Percentiles rank a stretch among this genome's conserved stretches.
Conservation (phyloP, 768 basidiomycete genomes). For the Mycena haematopus region DNA sequence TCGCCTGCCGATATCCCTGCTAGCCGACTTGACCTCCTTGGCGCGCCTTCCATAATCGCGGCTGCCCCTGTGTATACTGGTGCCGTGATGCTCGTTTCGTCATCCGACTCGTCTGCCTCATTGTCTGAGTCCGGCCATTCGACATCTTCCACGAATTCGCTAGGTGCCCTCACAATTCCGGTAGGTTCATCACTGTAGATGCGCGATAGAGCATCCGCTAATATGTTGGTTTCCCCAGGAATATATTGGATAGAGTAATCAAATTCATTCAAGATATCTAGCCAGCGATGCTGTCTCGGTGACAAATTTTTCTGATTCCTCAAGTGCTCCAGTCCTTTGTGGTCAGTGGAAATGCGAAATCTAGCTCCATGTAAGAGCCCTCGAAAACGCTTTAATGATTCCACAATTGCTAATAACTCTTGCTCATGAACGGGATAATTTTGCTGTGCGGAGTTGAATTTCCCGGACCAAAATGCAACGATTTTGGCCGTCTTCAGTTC, state of each 20-base stretch:
- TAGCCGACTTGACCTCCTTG: not conserved
- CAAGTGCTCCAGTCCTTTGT: constrained; percentile 37
- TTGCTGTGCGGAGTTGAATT: too few relatives aligned
- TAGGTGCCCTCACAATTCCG: constrained; percentile 6
- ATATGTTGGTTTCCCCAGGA: constrained; percentile 37
- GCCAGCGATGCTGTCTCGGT: not conserved
- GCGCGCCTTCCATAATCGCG: not conserved
- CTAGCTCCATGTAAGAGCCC: constrained; percentile 38
- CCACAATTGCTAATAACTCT: too few relatives aligned
- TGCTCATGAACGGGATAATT: too few relatives aligned
- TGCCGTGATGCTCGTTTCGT: not conserved
- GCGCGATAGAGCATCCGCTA: constrained; percentile 40
- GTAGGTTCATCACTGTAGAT: constrained; percentile 28
- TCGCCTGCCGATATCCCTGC: too few relatives aligned
- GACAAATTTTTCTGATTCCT: constrained; percentile 33
- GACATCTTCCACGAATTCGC: too few relatives aligned
- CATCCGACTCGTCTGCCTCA: not conserved
- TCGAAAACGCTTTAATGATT: constrained; percentile 30
- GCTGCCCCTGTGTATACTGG: not conserved
- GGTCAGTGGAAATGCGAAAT: constrained; percentile 42
- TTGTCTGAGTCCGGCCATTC: too few relatives aligned
- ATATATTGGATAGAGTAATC: too few relatives aligned
- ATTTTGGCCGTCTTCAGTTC: too few relatives aligned
- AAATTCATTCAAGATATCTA: too few relatives aligned
- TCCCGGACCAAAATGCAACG: too few relatives aligned